A percentile compares a stretch with the other conserved stretches of the same genome.
These are phyloP conservation scores for Harrya chromipes DNA, from an alignment of 768 basidiomycete genomes.

Conservation along the genomic window DNA sequence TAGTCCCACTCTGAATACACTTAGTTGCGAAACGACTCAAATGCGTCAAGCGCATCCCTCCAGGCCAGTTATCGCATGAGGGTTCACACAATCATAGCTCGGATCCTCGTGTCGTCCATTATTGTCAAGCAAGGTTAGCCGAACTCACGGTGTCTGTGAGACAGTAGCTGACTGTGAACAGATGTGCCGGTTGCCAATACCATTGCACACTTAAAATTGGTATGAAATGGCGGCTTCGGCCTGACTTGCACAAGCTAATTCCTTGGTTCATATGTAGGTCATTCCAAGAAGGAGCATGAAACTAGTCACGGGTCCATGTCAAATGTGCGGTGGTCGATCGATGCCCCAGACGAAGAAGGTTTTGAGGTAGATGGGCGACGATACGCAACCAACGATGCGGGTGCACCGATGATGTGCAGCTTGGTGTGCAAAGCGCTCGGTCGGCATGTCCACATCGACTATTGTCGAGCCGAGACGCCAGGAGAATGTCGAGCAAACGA, in stretches of 20 bases:
- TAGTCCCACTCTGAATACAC: not conserved
- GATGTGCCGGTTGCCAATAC: conserved; percentile 55
- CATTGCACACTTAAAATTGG: conserved; percentile 54
- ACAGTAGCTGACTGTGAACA: conserved; percentile 23
- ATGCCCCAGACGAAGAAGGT: conserved; percentile 44
- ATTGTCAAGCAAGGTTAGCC: conserved; percentile 46
- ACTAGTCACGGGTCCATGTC: conserved; percentile 64
- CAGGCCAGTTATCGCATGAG: conserved; percentile 40
- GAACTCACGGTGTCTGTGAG: not conserved
- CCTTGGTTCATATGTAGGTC: conserved; percentile 35
- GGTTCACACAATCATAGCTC: conserved; percentile 49
- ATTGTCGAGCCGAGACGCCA: conserved; percentile 42
- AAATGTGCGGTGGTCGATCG: conserved; percentile 50
- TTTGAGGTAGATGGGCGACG: conserved; percentile 51
- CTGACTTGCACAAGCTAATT: not conserved
- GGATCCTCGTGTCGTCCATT: conserved; percentile 45
- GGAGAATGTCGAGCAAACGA: conserved; percentile 36
- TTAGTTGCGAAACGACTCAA: conserved; percentile 49
- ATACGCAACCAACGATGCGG: conserved; percentile 50
- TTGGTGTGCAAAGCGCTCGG: conserved; percentile 51
- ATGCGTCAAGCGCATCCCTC: conserved; percentile 46
- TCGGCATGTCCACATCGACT: conserved; percentile 54
- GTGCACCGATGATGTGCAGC: conserved; percentile 62
- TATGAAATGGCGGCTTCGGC: conserved; percentile 15
- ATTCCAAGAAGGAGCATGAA: conserved; percentile 55